These are phyloP conservation scores for Salix koriyanagi DNA, from an alignment of 345 rosid genomes.

Conservation along the genomic window DNA sequence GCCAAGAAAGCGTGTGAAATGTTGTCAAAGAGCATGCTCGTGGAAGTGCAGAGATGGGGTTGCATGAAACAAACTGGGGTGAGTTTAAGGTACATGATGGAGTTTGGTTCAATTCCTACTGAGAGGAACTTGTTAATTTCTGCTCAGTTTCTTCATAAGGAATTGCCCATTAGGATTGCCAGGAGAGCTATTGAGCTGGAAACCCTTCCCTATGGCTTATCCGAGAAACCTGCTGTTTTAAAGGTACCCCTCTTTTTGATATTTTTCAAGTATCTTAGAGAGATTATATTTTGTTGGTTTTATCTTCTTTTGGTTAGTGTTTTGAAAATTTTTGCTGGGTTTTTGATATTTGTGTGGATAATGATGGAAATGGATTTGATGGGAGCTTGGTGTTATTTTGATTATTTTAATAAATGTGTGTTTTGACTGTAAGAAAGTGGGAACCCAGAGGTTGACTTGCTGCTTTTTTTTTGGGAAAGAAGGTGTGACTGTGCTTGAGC, in stretches of 20 bases:
- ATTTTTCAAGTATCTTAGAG: neutral
- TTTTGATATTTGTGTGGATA: neutral
- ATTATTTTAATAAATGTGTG: too few relatives aligned
- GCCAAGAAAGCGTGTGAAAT: constrained; percentile 57
- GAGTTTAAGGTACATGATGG: constrained; percentile 90
- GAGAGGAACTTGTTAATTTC: constrained; percentile 61
- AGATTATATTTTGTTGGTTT: neutral
- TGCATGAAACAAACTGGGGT: constrained; percentile 94
- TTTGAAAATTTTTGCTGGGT: neutral
- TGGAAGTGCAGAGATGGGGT: constrained; percentile 77
- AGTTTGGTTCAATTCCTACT: constrained; percentile 62
- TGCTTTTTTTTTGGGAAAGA: too few relatives aligned
- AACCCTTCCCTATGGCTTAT: constrained; percentile 75
- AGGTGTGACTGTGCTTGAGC: too few relatives aligned
- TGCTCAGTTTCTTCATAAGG: constrained; percentile 87
- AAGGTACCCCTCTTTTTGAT: constrained; percentile 39
- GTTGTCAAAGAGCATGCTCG: constrained; percentile 59
- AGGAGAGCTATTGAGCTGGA: constrained; percentile 80
- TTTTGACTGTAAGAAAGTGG: too few relatives aligned
- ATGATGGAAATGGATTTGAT: neutral
- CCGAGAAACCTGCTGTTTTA: constrained; percentile 68
- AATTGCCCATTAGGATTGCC: constrained; percentile 77
- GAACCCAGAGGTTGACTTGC: too few relatives aligned
- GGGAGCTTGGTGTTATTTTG: neutral
- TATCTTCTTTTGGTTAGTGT: neutral